Conservation (phyloP, 192 early-diverging fungal species). For the Umbelopsis vinacea region DNA sequence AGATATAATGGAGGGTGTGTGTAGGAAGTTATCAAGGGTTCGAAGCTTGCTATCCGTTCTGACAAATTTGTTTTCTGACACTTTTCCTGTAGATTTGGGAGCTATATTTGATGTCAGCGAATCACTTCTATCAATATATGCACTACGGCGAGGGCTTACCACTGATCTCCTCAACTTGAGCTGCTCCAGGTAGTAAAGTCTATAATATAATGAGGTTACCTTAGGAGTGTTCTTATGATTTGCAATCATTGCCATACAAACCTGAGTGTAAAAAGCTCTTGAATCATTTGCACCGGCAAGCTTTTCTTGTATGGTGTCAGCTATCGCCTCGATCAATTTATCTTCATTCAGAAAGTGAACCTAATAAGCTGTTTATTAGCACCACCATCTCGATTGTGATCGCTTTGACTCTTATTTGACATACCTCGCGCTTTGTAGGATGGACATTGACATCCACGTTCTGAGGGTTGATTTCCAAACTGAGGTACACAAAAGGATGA, state of each 20-base stretch:
- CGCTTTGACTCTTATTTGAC: not conserved
- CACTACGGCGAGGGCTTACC: not conserved
- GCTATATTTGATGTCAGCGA: not conserved
- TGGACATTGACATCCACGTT: slow-evolving; percentile 99
- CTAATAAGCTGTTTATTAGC: slow-evolving; percentile 28
- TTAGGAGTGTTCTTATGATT: too few species aligned
- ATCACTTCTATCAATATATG: not conserved
- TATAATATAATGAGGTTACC: not conserved
- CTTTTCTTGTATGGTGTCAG: slow-evolving; percentile 68
- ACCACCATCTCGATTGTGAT: not conserved
- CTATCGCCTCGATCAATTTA: slow-evolving; percentile 68
- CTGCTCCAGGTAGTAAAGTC: slow-evolving; percentile 39
- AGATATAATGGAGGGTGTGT: not conserved
- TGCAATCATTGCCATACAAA: not conserved
- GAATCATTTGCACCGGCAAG: slow-evolving; percentile 75
- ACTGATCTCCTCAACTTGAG: not conserved
- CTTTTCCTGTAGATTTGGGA: slow-evolving; percentile 38
- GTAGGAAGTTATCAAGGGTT: slow-evolving; percentile 75
- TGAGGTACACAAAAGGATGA: slow-evolving; percentile 91
- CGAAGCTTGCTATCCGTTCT: slow-evolving; percentile 83
- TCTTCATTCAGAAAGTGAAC: slow-evolving; percentile 96
- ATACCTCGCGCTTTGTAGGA: slow-evolving; percentile 90
- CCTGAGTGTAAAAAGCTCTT: slow-evolving; percentile 76
- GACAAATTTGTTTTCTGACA: slow-evolving; percentile 78
- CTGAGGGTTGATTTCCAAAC: slow-evolving; percentile 82